These are phyloP conservation scores for Paspalum vaginatum DNA, from an alignment of 176 grass and related monocot genomes.

Conservation along the genomic window DNA sequence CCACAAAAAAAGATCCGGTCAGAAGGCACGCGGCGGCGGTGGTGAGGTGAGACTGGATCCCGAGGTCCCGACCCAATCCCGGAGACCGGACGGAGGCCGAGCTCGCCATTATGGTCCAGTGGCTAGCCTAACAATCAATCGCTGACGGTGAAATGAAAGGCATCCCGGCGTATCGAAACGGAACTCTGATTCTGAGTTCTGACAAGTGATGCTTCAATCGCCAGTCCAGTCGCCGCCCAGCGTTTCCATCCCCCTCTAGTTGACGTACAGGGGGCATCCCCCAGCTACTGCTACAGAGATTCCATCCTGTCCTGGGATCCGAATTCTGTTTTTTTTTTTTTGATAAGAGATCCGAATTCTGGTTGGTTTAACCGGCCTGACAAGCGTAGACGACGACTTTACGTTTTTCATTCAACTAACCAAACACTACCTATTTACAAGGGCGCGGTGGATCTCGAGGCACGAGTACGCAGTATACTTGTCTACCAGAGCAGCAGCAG, in stretches of 20 bases:
- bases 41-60: background rate
- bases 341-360: background rate
- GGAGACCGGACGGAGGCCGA: background rate
- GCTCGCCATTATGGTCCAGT: background rate
- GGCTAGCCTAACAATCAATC: conserved; percentile 18
- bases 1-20: background rate
- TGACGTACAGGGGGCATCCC: background rate
- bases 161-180: background rate
- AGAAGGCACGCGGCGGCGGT: background rate
- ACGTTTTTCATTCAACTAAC: too few species aligned
- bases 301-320: too few species aligned
- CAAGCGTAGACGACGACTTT: background rate
- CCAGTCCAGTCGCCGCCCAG: background rate
- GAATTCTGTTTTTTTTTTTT: background rate
- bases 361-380: background rate
- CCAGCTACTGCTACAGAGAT: background rate
- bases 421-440: too few species aligned
- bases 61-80: background rate
- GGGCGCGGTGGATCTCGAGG: conserved; percentile 40
- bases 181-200: background rate
- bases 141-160: background rate
- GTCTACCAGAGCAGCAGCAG: background rate
- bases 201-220: background rate
- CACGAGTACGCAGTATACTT: background rate
- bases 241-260: background rate